Percentiles rank a stretch among this genome's conserved stretches.
These are phyloP conservation scores for Westerdykella sp. DNA, from an alignment of 2,329 filamentous ascomycete species.

Conservation along the genomic window DNA sequence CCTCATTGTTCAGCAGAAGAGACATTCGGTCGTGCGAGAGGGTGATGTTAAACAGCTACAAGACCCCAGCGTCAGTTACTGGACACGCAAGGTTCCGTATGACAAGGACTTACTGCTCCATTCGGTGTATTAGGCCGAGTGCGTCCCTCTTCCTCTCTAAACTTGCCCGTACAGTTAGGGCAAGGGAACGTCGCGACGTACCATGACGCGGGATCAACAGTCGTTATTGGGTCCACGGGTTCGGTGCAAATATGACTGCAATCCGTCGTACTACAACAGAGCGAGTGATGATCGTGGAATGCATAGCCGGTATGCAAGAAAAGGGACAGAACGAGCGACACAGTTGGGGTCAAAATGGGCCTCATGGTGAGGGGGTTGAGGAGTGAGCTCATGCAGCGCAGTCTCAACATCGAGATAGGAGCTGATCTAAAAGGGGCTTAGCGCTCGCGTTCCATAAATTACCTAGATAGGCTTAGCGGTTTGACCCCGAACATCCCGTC, in stretches of 20 bases:
- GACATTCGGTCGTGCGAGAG: conserved; percentile 24
- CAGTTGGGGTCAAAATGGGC: not conserved
- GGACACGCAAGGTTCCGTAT: not conserved
- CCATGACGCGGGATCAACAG: conserved; percentile 13
- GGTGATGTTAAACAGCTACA: conserved; percentile 28
- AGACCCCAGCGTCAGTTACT: not conserved
- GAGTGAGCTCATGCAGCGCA: no score
- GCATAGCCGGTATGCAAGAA: conserved; percentile 5
- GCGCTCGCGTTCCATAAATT: no score
- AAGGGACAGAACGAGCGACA: conserved; percentile 8
- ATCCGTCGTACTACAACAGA: no score
- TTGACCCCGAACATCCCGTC: no score
- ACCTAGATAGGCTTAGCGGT: no score
- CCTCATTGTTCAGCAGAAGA: conserved; percentile 20
- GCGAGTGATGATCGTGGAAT: conserved; percentile 4
- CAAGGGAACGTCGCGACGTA: no score
- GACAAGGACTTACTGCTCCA: no score
- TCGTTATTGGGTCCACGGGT: conserved; percentile 20
- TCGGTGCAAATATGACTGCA: conserved; percentile 10
- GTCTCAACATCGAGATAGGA: no score
- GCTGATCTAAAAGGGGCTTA: no score
- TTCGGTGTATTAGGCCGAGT: no score
- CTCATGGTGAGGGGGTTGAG: not conserved
- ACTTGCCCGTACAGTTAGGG: no score
- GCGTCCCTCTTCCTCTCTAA: no score